Evolutionary conservation across 352 stramenopile genomes (phyloP).

Genomic region (Aphanomyces euteiches): DNA sequence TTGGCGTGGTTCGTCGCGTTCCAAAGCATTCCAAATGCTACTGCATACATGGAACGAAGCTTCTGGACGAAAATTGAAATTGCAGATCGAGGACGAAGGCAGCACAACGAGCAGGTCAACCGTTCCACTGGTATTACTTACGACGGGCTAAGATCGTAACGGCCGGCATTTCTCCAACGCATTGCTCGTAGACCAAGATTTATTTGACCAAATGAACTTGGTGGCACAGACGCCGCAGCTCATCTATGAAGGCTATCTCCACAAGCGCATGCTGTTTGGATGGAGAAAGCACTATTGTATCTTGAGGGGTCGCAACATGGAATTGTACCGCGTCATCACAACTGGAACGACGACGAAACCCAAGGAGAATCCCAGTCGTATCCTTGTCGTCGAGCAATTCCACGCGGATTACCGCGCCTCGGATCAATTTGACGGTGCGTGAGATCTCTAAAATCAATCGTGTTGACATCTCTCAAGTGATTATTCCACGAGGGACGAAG

Average conservation of each 20-base stretch:
- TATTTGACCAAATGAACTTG: too few species aligned
- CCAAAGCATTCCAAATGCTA: too few species aligned
- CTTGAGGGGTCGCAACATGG: slow-evolving; percentile 21
- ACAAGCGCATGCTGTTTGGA: slow-evolving; percentile 22
- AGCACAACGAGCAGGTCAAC: too few species aligned
- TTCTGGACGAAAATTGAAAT: too few species aligned
- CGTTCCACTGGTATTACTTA: too few species aligned
- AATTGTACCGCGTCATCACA: slow-evolving; percentile 11
- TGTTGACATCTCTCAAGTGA: not conserved
- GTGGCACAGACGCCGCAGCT: slow-evolving; percentile 9
- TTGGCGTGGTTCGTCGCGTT: too few species aligned
- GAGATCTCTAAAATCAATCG: not conserved
- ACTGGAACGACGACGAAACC: not conserved
- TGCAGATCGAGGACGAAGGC: too few species aligned
- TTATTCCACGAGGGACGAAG: not conserved
- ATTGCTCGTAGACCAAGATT: too few species aligned
- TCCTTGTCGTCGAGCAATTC: slow-evolving; percentile 19
- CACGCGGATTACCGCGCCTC: slow-evolving; percentile 1
- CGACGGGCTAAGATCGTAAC: too few species aligned
- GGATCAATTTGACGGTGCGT: slow-evolving; percentile 25
- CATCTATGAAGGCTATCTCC: slow-evolving; percentile 22
- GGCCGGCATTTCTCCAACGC: too few species aligned
- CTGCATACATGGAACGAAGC: too few species aligned
- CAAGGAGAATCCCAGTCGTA: not conserved
- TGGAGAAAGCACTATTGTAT: slow-evolving; percentile 28